Base-by-base conservation (phyloP, 148 eudicot genomes). In the Rhododendron williamsianum region DNA sequence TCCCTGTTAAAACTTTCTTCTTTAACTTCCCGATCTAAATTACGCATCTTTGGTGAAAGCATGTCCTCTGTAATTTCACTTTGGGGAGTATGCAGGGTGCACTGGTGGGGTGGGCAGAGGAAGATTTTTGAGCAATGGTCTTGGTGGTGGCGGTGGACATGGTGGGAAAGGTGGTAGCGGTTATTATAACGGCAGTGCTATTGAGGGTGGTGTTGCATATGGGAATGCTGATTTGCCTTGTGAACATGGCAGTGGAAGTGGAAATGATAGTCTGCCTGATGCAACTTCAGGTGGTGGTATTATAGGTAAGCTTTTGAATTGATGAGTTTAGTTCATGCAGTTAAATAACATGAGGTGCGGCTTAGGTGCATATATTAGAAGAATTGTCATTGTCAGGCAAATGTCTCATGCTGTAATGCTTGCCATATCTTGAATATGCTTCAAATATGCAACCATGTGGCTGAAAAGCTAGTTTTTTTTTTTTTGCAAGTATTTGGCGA, bases 201-300 rank as follows among this genome's bases (percentile, higher is more conserved):
- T 89, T 74, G 87, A 87, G 71, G 98, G 98, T 80, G 98, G 98
- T 84, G 86, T 84, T 86, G 81, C 89, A 30, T 96, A 94, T 87
- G 98, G 98, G 65, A 87, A 93, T 90, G 91, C 94, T 84, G 93
- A 92, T 89, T 91, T 96, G 89, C 98, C 98, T 35, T 96, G 98
- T 91, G 98, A 96, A 91, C 96, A 93, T 83, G 98, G 98, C 84
- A 96, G 98, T 88, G 98, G 98, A 69, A 96, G 98, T 90, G 98
- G 98, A 84, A 94, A 96, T 84, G 80, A 41, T 78, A 96, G 94
- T 89, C 89, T 92, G 82, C 88, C 92, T 80, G 94, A 93, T 88
- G 93, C 94, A 86, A 94, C 98, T 65, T 88, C 94, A 63, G 98
- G 98, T 71, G 98, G 98, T 87, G 98, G 98, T 84, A 90, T 96